Conservation (phyloP, 441 rosid species). For the Adansonia grandidieri region DNA sequence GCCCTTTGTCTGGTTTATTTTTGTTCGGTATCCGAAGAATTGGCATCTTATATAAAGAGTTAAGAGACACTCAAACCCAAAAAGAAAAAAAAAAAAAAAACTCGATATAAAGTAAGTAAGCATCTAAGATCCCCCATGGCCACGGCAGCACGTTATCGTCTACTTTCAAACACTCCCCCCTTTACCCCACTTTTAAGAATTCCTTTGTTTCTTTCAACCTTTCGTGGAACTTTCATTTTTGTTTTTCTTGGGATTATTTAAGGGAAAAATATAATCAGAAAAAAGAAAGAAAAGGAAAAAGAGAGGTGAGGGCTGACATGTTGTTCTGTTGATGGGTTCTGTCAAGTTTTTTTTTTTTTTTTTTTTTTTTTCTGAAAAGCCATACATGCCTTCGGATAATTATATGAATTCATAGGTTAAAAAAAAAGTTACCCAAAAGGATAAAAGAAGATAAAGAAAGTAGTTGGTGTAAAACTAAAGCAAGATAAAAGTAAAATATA, state of each 20-base stretch:
- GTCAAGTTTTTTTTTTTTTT: too few relatives aligned
- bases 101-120: not conserved
- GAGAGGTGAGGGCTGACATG: conserved; percentile 20
- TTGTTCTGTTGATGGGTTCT: conserved; percentile 31
- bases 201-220: conserved; percentile 32
- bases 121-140: conserved; percentile 4
- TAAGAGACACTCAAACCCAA: conserved; percentile 7
- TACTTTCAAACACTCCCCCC: not conserved
- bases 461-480: not conserved
- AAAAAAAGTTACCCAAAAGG: conserved; percentile 30
- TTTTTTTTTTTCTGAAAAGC: conserved; percentile 37
- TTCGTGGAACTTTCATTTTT: conserved; percentile 55
- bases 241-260: conserved; percentile 33
- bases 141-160: not conserved
- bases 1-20: conserved; percentile 42
- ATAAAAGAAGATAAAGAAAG: not conserved
- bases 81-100: conserved; percentile 10
- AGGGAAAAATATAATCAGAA: not conserved
- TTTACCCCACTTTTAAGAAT: conserved; percentile 26
- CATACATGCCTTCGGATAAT: conserved; percentile 42
- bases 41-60: conserved; percentile 10
- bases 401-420: not conserved
- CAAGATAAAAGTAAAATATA: conserved; percentile 22
- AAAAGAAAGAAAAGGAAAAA: not conserved
- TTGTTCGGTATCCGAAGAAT: conserved; percentile 40